Evolutionary conservation across 2,329 filamentous ascomycete species (phyloP), one percentile per base, ranked within the genome.

Genomic region (Aciculosporium take): DNA sequence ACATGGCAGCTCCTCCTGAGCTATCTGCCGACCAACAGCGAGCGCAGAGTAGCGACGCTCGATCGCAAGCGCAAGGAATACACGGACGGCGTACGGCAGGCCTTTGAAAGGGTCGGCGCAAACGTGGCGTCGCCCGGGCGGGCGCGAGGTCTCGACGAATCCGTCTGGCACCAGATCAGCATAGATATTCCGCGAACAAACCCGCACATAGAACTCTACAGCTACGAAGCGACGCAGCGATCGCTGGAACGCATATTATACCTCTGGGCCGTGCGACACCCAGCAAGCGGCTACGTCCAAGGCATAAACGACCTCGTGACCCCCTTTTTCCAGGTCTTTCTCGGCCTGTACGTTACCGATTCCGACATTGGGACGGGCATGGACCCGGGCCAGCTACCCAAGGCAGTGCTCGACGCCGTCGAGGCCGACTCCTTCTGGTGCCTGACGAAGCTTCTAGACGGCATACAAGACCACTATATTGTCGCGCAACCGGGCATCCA

Each of bases 361-460:
- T 75, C 81, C 23, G 81, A 95, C 56, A 85, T 96, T 36, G 87
- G 94, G 59, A 81, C 76, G 44, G 89, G 88, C 42, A 95, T 98
- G 87, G 91, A 98, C 58, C 91, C 91, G 0, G 91, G 89, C 1
- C 89, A 96, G 60, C 65, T 98, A 28, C 91, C 91, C 2, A 83
- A 79, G 57, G 73, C 86, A 28, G 93, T 98, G 6, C 67, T 98
- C 30, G 91, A 98, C 59, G 91, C 91, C 1, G 91, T 98, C 6
- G 91, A 98, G 63, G 91, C 91, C 6, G 91, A 98, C 64, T 86
- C 87, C 0, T 98, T 96, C 59, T 98, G 91, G 91, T 98, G 91
- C 60, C 68, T 98, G 46, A 95, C 91, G 0, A 98, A 98, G 61
- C 71, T 98, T 9, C 72, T 98, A n/a, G 91, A 98, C 57, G 91